Percentiles rank a stretch among this genome's conserved stretches.
Evolutionary conservation across 1,139 yeast species (phyloP).

Genomic region (Pneumocystis murina): DNA sequence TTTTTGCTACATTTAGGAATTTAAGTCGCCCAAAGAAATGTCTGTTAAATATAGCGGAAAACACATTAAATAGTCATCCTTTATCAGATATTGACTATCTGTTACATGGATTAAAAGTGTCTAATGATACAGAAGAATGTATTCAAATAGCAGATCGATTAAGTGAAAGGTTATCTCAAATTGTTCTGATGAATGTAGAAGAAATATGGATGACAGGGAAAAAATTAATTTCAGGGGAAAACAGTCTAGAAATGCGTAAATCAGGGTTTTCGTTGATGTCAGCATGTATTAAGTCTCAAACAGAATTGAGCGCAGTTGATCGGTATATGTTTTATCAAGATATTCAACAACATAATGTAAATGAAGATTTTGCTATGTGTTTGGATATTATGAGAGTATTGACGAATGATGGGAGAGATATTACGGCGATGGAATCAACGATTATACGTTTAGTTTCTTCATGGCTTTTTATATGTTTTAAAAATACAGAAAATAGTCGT

Average conservation of each 20-base stretch:
- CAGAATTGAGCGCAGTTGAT: constrained; percentile 30
- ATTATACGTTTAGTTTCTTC: constrained; percentile 2
- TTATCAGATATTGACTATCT: not conserved
- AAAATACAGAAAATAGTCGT: not conserved
- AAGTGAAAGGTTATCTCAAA: not conserved
- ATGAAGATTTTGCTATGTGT: constrained; percentile 43
- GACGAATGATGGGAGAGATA: constrained; percentile 47
- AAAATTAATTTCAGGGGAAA: constrained; percentile 36
- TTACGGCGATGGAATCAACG: constrained; percentile 18
- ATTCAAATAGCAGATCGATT: not conserved
- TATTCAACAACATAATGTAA: constrained; percentile 35
- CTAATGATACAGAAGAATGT: not conserved
- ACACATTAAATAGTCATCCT: no score
- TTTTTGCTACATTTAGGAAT: not conserved
- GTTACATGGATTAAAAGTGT: not conserved
- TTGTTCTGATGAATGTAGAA: not conserved
- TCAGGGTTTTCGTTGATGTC: constrained; percentile 41
- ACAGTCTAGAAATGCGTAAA: constrained; percentile 33
- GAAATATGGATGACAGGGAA: constrained; percentile 53
- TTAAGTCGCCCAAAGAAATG: not conserved
- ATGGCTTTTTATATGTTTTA: constrained; percentile 4
- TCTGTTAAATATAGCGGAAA: not conserved
- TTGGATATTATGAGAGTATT: constrained; percentile 37
- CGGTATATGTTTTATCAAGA: constrained; percentile 47
- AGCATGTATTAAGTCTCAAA: constrained; percentile 43